A percentile compares a stretch with the other conserved stretches of the same genome.
These are phyloP conservation scores for Colletotrichum gigasporum DNA, from an alignment of 2,329 filamentous ascomycete species.

Conservation along the genomic window DNA sequence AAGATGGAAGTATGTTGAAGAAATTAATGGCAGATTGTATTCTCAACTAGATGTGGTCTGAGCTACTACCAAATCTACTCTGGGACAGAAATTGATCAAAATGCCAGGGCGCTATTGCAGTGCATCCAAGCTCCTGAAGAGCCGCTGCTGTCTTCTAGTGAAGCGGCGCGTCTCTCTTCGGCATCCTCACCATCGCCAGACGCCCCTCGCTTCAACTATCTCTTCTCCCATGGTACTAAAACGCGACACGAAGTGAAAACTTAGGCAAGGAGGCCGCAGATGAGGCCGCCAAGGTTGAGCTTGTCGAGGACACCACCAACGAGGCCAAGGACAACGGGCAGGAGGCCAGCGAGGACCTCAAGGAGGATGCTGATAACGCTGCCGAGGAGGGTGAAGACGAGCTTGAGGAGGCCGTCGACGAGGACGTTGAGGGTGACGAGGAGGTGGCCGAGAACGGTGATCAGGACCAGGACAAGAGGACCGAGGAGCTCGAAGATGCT, in stretches of 20 bases:
- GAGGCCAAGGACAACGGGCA: conserved; percentile 20
- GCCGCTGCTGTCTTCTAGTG: too few relatives aligned
- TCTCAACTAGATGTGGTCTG: too few relatives aligned
- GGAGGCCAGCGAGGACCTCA: conserved; percentile 24
- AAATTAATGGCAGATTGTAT: too few relatives aligned
- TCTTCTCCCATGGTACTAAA: not conserved
- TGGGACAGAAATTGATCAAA: too few relatives aligned
- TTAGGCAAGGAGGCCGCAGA: conserved; percentile 21
- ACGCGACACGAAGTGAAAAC: not conserved
- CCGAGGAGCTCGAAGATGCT: conserved; percentile 30
- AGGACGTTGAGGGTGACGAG: conserved; percentile 21
- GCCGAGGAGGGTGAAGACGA: conserved; percentile 11
- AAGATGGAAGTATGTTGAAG: too few relatives aligned
- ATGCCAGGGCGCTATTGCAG: too few relatives aligned
- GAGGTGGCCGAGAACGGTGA: conserved; percentile 16
- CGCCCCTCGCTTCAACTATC: not conserved
- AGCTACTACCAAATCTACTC: too few relatives aligned
- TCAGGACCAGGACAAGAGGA: conserved; percentile 21
- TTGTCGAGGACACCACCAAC: conserved; percentile 11
- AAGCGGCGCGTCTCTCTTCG: not conserved
- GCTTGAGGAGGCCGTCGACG: conserved; percentile 16
- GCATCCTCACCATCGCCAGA: not conserved
- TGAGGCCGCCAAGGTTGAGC: conserved; percentile 13
- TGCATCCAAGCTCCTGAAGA: too few relatives aligned
- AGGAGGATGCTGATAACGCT: conserved; percentile 13